Evolutionary conservation across 2,329 filamentous ascomycete genomes (phyloP).

Genomic region (Paecilomyces variotii): DNA sequence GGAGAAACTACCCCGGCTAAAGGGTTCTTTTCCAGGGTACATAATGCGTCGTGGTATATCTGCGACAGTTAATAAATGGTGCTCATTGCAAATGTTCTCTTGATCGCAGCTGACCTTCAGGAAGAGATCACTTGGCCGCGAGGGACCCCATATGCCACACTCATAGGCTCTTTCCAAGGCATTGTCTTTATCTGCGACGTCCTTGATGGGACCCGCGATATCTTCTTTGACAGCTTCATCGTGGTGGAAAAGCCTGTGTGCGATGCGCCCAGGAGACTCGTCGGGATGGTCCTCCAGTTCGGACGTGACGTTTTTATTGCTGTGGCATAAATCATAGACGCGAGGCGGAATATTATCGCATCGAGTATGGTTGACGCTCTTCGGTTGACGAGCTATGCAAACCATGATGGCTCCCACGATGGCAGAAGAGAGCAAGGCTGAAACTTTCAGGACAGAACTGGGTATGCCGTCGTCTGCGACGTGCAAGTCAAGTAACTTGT

Average conservation of each 20-base stretch:
- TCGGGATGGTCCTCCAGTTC: slow-evolving; percentile 47
- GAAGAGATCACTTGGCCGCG: slow-evolving; percentile 60
- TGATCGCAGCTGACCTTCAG: slow-evolving; percentile 39
- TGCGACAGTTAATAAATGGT: slow-evolving; percentile 16
- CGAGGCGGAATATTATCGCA: slow-evolving; percentile 36
- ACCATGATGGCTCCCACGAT: not conserved
- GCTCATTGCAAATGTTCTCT: not conserved
- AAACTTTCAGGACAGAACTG: not conserved
- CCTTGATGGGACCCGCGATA: slow-evolving; percentile 14
- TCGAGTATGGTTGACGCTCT: slow-evolving; percentile 8
- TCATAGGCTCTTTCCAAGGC: slow-evolving; percentile 47
- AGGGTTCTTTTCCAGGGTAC: slow-evolving; percentile 29
- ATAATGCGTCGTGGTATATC: slow-evolving; percentile 59
- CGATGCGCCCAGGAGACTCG: slow-evolving; percentile 46
- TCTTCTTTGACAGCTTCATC: slow-evolving; percentile 18
- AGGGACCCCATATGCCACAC: slow-evolving; percentile 61
- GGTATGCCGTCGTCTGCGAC: not conserved
- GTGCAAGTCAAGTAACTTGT: not conserved
- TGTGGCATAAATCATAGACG: slow-evolving; percentile 47
- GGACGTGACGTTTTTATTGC: slow-evolving; percentile 49
- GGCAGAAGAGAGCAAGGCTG: not conserved
- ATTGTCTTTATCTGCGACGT: slow-evolving; percentile 20
- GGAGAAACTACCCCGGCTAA: slow-evolving; percentile 48
- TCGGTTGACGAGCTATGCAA: slow-evolving; percentile 5
- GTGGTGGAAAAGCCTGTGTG: slow-evolving; percentile 47